phyloP scores from a whole-genome alignment of 2,329 filamentous ascomycete genomes.

The Paracorniculantispora psalliotae region DNA sequence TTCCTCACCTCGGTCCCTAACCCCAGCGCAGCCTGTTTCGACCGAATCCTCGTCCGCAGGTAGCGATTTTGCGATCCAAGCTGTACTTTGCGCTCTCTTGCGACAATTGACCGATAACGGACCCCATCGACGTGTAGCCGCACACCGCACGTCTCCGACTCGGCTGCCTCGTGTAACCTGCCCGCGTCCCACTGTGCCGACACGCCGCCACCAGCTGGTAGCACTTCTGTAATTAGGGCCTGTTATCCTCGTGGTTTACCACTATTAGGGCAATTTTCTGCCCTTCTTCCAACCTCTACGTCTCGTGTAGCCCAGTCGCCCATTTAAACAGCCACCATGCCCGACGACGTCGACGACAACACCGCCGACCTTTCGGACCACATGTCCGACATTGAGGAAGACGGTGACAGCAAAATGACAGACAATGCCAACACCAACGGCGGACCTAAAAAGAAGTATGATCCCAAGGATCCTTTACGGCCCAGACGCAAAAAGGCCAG shows the following conservation, averaged over 20 bases:
- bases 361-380: slow-evolving; percentile 53
- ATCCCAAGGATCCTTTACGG: slow-evolving; percentile 84
- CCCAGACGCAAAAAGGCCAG: slow-evolving; percentile 93
- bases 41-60: too few species aligned
- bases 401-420: slow-evolving; percentile 45
- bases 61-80: background rate
- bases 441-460: slow-evolving; percentile 62
- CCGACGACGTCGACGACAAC: slow-evolving; percentile 49
- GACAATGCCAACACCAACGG: slow-evolving; percentile 46
- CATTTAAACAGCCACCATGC: slow-evolving; percentile 42
- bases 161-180: background rate
- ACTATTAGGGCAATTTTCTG: background rate
- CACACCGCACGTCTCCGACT: background rate
- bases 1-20: background rate
- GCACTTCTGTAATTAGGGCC: background rate
- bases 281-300: background rate
- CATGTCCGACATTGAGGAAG: slow-evolving; percentile 56
- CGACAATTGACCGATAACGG: background rate
- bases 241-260: background rate
- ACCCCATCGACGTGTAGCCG: background rate
- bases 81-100: background rate
- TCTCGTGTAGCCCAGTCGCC: slow-evolving; percentile 4
- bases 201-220: background rate
- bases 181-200: background rate
- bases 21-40: background rate